Evolutionary conservation across 257 asterid genomes (phyloP).

Genomic region (Solanum dulcamara): DNA sequence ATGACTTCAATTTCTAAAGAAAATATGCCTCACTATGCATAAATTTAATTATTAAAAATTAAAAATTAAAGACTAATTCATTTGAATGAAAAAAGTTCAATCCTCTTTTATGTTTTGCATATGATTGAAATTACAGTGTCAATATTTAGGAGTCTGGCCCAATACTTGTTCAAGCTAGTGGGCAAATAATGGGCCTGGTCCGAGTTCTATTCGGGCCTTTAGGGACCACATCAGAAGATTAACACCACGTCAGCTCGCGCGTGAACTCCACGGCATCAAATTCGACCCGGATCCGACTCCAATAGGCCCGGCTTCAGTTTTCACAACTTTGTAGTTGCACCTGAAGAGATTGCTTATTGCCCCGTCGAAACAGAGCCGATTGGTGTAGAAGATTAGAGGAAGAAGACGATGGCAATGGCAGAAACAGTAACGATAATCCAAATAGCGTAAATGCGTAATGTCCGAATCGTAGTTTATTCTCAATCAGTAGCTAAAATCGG

Average conservation of each 20-base stretch:
- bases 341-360: not conserved
- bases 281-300: not conserved
- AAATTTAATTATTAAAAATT: too few species aligned
- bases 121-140: not conserved
- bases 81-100: too few species aligned
- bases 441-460: not conserved
- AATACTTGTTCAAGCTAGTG: not conserved
- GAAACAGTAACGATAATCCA: not conserved
- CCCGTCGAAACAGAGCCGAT: not conserved
- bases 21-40: too few species aligned
- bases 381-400: not conserved
- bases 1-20: too few species aligned
- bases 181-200: not conserved
- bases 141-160: not conserved
- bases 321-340: not conserved
- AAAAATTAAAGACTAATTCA: too few species aligned
- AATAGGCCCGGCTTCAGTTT: not conserved
- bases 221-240: not conserved
- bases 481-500: not conserved
- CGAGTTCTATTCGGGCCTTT: not conserved
- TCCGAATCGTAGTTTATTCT: not conserved
- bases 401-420: not conserved
- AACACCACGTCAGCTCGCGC: not conserved
- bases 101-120: not conserved
- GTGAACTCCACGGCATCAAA: not conserved